A percentile compares a stretch with the other conserved stretches of the same genome.
Evolutionary conservation across 192 early-diverging fungal genomes (phyloP).

Genomic region (Rhizoclosmatium sp.): DNA sequence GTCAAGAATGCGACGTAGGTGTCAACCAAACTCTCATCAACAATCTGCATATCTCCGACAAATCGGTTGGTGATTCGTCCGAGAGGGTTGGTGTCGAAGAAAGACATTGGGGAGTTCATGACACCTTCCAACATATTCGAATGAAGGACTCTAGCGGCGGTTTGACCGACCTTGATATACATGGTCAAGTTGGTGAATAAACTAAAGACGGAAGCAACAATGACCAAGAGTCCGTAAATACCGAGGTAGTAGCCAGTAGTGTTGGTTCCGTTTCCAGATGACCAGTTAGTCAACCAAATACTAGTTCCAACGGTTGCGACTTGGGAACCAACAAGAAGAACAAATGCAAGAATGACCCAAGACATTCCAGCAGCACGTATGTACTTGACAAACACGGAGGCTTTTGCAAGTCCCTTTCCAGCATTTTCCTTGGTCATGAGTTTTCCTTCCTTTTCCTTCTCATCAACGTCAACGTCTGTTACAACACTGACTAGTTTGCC

Average conservation of each 20-base stretch:
- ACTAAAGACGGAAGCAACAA: slow-evolving; percentile 24
- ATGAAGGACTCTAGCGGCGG: slow-evolving; percentile 38
- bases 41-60: slow-evolving; percentile 71
- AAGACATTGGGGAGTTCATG: slow-evolving; percentile 59
- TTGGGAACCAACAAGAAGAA: slow-evolving; percentile 43
- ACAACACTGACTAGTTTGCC: neutral
- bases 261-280: neutral
- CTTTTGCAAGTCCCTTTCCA: slow-evolving; percentile 75
- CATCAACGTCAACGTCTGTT: slow-evolving; percentile 2
- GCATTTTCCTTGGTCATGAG: slow-evolving; percentile 77
- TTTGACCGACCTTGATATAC: slow-evolving; percentile 29
- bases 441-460: slow-evolving; percentile 23
- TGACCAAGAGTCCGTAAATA: slow-evolving; percentile 63
- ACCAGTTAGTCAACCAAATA: slow-evolving; percentile 37
- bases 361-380: slow-evolving; percentile 67
- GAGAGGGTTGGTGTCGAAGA: slow-evolving; percentile 63
- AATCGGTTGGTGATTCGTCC: slow-evolving; percentile 83
- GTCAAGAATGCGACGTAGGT: slow-evolving; percentile 36
- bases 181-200: slow-evolving; percentile 26
- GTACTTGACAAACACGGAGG: slow-evolving; percentile 75
- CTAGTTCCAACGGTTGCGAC: slow-evolving; percentile 8
- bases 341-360: slow-evolving; percentile 58
- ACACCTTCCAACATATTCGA: slow-evolving; percentile 37
- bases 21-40: slow-evolving; percentile 61
- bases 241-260: slow-evolving; percentile 54